Percentiles rank a stretch among this genome's conserved stretches.
phyloP scores from a whole-genome alignment of 495 filamentous ascomycete genomes.

The Daldinia decipiens region DNA sequence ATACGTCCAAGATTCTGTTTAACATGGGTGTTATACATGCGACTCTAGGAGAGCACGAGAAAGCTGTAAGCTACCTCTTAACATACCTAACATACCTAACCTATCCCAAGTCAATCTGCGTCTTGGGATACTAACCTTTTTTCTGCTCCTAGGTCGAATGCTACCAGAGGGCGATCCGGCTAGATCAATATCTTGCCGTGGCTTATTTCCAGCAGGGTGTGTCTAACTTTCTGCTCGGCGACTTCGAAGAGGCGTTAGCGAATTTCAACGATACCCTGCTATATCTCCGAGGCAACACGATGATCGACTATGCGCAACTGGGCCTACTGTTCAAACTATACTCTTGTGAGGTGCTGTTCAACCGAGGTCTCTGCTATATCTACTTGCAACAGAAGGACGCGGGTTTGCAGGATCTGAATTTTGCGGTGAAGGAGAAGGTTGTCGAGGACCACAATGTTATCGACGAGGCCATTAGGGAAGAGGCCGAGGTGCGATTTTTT shows the following conservation, averaged over 20 bases:
- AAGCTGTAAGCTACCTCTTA: constrained; percentile 73
- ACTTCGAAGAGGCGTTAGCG: constrained; percentile 96
- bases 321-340: constrained; percentile 95
- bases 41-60: constrained; percentile 94
- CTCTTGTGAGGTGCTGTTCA: constrained; percentile 98
- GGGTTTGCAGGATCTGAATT: constrained; percentile 90
- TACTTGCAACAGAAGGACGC: constrained; percentile 91
- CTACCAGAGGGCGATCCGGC: constrained; percentile 87
- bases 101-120: neutral
- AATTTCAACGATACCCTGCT: constrained; percentile 99
- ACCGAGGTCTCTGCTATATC: constrained; percentile 96
- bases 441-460: constrained; percentile 97
- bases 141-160: constrained; percentile 76
- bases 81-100: neutral
- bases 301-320: constrained; percentile 98
- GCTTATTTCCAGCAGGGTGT: constrained; percentile 99
- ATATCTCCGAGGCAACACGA: constrained; percentile 93
- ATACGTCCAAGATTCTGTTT: constrained; percentile 98
- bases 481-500: constrained; percentile 77
- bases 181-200: constrained; percentile 95
- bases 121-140: constrained; percentile 26
- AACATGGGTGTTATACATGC: constrained; percentile 99
- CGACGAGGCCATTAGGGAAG: constrained; percentile 92
- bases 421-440: constrained; percentile 94
- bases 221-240: constrained; percentile 95